phyloP scores from a whole-genome alignment of 2,329 filamentous ascomycete genomes.

The Trematosphaeria pertusa region DNA sequence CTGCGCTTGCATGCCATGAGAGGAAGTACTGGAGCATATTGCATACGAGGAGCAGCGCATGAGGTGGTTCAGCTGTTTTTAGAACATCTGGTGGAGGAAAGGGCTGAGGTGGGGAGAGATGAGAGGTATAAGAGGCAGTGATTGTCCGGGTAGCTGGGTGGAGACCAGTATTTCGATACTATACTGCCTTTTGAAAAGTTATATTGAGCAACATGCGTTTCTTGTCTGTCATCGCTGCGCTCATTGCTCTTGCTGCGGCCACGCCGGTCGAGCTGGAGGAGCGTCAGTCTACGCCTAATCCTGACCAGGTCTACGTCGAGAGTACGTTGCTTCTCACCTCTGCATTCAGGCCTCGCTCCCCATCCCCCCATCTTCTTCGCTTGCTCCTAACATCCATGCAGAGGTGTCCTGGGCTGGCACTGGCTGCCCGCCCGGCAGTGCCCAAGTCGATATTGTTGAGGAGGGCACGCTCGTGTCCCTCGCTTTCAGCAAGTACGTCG shows the following conservation, averaged over 20 bases:
- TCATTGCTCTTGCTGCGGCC: constrained; percentile 12
- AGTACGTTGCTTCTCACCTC: constrained; percentile 10
- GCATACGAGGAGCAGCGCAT: neutral
- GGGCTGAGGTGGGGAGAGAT: neutral
- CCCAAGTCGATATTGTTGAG: constrained; percentile 13
- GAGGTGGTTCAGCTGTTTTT: neutral
- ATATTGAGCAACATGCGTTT: constrained; percentile 13
- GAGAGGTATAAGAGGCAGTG: neutral
- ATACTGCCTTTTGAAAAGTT: too few relatives aligned
- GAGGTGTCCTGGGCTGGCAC: constrained; percentile 21
- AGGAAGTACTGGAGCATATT: neutral
- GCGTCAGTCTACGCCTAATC: constrained; percentile 9
- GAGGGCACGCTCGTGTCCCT: constrained; percentile 18
- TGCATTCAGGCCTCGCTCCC: too few relatives aligned
- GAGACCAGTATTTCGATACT: too few relatives aligned
- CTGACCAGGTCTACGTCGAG: constrained; percentile 14
- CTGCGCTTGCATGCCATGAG: neutral
- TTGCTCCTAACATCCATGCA: too few relatives aligned
- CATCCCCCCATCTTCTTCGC: too few relatives aligned
- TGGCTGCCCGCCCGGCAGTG: constrained; percentile 21
- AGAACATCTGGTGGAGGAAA: too few relatives aligned
- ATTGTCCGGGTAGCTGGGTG: too few relatives aligned
- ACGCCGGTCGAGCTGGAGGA: constrained; percentile 9
- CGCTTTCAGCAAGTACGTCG: constrained; percentile 17
- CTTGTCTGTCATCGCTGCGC: constrained; percentile 8